Evolutionary conservation across 208 protist genomes (phyloP), one percentile per base, ranked within the genome.

Genomic region (Porcisia hertigi): DNA sequence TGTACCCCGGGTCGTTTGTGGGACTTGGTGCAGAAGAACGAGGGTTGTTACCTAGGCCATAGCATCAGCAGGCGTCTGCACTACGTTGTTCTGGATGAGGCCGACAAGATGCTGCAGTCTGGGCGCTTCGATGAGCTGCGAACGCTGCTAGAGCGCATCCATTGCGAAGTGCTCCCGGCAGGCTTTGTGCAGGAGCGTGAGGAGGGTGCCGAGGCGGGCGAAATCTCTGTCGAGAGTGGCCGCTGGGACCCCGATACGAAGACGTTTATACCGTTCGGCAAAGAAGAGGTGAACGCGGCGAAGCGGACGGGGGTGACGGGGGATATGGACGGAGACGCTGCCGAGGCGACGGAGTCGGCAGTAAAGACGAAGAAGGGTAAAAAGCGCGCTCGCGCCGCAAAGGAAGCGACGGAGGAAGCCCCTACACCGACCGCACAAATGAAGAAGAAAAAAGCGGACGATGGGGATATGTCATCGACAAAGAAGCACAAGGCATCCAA

Each of bases 21-120:
- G 89, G 94, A 94, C 73, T 84, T 97, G 23, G 84, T 95, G 57
- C 82, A 96, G 83, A 86, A 95, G 82, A 96, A 96, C 81, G 94
- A 95, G 69, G 92, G 92, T 74, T 94, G 90, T 79, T 97, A 94
- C 88, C 86, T 97, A 47, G 97, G 96, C 73, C 99, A 99, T 84
- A 94, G 99, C 63, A 94, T 98, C 53, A 94, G 92, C 62, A 91
- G 99, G 20, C 91, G 90, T 25, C 88, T 97, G 76, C 67, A 77
- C 65, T 99, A 94, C 83, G 84, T 99, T 0, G 97, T 99, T 9
- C 88, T 99, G 6, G 99, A 99, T 86, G 99, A 99, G 86, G 99
- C 98, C 0, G 99, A 99, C 77, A 90, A 98, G 72, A 98, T 99
- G 92, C 95, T 99, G 80, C 98, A 99, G 79, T 95, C 89, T 11